phyloP scores from a whole-genome alignment of 208 protist genomes.

The Leishmania turanica region DNA sequence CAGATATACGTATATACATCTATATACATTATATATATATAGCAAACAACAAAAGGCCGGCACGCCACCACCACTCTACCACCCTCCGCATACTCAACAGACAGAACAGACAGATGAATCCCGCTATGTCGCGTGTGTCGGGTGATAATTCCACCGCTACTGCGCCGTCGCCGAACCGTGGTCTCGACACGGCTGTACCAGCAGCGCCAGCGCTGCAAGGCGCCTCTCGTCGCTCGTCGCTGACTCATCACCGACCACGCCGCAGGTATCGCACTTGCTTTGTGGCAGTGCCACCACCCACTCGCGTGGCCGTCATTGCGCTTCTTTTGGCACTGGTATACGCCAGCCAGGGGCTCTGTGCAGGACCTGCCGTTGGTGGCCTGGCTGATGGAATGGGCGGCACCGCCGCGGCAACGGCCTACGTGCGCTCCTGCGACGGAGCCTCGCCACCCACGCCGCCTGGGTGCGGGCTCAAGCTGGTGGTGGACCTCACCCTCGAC shows the following conservation, averaged over 20 bases:
- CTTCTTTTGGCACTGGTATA: not conserved
- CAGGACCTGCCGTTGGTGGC: not conserved
- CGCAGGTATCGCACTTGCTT: not conserved
- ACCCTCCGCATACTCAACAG: not conserved
- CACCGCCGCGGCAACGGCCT: slow-evolving; percentile 9
- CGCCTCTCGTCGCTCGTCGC: not conserved
- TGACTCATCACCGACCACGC: not conserved
- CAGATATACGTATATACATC: not conserved
- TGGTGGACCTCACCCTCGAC: slow-evolving; percentile 34
- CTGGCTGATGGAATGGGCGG: slow-evolving; percentile 1
- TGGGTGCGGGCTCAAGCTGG: slow-evolving; percentile 25
- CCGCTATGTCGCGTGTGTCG: not conserved
- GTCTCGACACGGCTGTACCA: too few relatives aligned
- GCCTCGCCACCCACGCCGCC: not conserved
- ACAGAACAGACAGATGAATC: not conserved
- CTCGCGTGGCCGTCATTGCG: not conserved
- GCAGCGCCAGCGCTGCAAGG: not conserved
- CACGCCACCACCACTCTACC: not conserved
- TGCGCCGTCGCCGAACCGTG: not conserved
- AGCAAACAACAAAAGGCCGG: not conserved
- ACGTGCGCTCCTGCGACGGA: slow-evolving; percentile 13
- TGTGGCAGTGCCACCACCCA: not conserved
- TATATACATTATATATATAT: too few relatives aligned
- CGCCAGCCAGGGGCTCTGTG: not conserved
- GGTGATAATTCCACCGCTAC: not conserved